Conservation (phyloP, 179 eudicot genomes). For the Nepenthes alata region DNA sequence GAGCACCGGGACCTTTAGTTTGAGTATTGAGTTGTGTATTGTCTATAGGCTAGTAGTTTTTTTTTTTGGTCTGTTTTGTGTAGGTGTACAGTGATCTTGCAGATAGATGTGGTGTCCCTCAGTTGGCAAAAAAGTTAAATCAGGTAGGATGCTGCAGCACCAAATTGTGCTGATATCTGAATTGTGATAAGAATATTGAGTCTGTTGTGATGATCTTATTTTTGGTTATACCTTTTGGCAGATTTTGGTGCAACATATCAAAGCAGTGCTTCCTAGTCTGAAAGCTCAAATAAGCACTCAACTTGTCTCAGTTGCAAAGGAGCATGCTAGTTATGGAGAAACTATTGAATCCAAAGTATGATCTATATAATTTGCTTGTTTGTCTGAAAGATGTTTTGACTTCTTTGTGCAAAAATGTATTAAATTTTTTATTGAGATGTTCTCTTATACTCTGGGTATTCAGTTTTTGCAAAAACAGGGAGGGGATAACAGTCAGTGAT, state of each 20-base stretch:
- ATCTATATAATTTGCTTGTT: not conserved
- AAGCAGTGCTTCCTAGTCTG: constrained; percentile 57
- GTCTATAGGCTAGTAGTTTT: not conserved
- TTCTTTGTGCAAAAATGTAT: not conserved
- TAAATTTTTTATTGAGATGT: not conserved
- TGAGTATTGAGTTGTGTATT: not conserved
- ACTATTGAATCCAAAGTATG: constrained; percentile 60
- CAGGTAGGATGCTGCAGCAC: constrained; percentile 28
- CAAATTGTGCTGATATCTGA: not conserved
- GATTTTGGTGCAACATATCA: constrained; percentile 76
- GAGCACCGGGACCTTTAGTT: constrained; percentile 1
- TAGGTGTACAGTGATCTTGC: constrained; percentile 68
- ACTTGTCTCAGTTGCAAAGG: constrained; percentile 63
- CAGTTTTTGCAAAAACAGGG: not conserved
- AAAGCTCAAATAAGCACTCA: constrained; percentile 57
- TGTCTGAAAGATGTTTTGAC: not conserved
- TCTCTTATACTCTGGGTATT: not conserved
- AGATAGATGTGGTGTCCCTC: constrained; percentile 64
- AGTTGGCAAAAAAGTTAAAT: constrained; percentile 69
- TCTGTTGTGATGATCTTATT: not conserved
- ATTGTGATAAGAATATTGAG: not conserved
- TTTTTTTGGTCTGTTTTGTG: constrained; percentile 1
- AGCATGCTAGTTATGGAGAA: constrained; percentile 81
- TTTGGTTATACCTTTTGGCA: constrained; percentile 8
- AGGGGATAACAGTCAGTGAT: too few species aligned